Conservation (phyloP, 1,139 yeast species). For the Geotrichum histeridarum region DNA sequence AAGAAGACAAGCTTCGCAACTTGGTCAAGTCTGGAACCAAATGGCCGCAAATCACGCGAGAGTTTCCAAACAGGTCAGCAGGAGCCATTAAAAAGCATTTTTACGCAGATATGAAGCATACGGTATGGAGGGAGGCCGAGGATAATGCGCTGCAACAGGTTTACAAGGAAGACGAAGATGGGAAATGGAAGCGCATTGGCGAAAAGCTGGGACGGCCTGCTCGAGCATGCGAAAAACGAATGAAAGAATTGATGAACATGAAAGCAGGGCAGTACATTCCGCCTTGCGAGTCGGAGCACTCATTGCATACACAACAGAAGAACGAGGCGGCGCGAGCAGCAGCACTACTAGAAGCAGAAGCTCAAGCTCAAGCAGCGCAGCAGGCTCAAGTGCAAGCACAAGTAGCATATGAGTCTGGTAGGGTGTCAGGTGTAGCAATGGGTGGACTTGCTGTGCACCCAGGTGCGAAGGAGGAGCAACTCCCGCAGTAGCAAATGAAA, state of each 20-base stretch:
- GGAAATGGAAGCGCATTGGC: constrained; percentile 32
- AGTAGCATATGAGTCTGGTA: background rate
- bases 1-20: constrained; percentile 29
- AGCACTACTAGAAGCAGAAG: background rate
- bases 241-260: constrained; percentile 19
- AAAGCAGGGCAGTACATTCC: constrained; percentile 18
- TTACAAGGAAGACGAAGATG: constrained; percentile 29
- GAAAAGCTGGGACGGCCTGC: constrained; percentile 33
- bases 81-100: constrained; percentile 36
- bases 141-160: constrained; percentile 28
- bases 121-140: constrained; percentile 31
- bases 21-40: constrained; percentile 33
- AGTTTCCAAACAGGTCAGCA: constrained; percentile 33
- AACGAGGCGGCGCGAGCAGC: constrained; percentile 13
- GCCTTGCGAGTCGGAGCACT: constrained; percentile 17
- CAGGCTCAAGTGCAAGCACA: background rate
- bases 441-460: too few species aligned
- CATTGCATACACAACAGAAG: constrained; percentile 15
- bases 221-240: constrained; percentile 31
- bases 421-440: too few species aligned
- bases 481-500: too few species aligned
- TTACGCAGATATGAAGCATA: constrained; percentile 35
- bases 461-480: too few species aligned
- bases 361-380: background rate
- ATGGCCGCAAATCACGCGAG: constrained; percentile 32